Evolutionary conservation across 345 rosid species (phyloP), one percentile per base, ranked within the genome.

Genomic region (Hibiscus mutabilis): DNA sequence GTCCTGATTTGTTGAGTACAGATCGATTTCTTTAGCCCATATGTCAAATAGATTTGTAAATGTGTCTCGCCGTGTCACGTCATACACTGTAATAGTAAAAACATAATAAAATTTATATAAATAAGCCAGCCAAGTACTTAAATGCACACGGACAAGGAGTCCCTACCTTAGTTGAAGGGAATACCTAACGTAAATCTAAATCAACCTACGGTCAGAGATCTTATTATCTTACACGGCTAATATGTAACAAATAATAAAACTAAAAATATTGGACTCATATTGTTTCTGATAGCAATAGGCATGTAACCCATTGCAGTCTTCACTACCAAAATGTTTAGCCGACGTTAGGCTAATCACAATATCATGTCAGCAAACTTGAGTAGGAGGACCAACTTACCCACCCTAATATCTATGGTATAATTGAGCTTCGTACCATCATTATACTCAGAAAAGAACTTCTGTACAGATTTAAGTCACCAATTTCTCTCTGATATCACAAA

Each of bases 1-100:
- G 60, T 86, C 88, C 74, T 85, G 94, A 78, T 86, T 89, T 66
- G 91, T 89, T 18, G 89, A 85, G 77, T 89, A 91, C 71, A 89
- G 80, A 62, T 94, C 98, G 42, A 94, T 87, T 80, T 94, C 97
- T 74, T 94, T 94, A 24, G 97, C 96, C 98, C 98, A 94, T 76
- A 94, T 81, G 61, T 89, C 96, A 11, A 96, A 87, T 21, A 94
- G 86, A 73, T 94, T 86, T 18, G 97, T 87, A 83, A 91, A 94
- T 25, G 98, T 91, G 5, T 91, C 98, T 76, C 98, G 81, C 51
- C 93, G 75, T 44, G 97, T 90, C 60, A 94, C 97, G 74, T 91
- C 98, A 75, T 94, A 94, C 15, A 94, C 96, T 91, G 85, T 74
- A 66, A 15, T 27, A 69, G 52, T 57, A 61, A 47, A 40, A 49